Evolutionary conservation across 345 rosid species (phyloP).

Genomic region (Sapria himalayana): DNA sequence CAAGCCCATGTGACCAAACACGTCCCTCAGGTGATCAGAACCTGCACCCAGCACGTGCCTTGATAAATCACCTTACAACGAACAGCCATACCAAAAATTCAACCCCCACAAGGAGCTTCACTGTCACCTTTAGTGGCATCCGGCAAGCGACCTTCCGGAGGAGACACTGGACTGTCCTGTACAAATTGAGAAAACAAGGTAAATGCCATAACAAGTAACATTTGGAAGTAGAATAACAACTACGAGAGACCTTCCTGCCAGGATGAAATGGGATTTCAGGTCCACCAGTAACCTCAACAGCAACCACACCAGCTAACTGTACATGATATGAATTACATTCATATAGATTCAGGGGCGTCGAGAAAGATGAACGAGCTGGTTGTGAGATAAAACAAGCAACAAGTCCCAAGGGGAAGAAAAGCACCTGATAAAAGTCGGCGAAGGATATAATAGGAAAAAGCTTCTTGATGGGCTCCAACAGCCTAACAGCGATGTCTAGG

Average conservation of each 20-base stretch:
- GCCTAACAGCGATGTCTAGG: slow-evolving; percentile 60
- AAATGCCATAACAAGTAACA: neutral
- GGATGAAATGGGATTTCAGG: slow-evolving; percentile 95
- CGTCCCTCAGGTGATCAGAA: slow-evolving; percentile 59
- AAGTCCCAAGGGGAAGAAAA: neutral
- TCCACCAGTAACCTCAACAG: slow-evolving; percentile 87
- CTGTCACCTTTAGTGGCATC: slow-evolving; percentile 60
- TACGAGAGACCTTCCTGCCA: slow-evolving; percentile 54
- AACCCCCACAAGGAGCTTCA: neutral
- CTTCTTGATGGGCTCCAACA: slow-evolving; percentile 68
- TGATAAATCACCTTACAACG: neutral
- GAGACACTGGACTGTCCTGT: slow-evolving; percentile 89
- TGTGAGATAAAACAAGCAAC: too few relatives aligned
- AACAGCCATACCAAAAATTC: neutral
- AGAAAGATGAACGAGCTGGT: too few relatives aligned
- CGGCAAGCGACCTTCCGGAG: slow-evolving; percentile 95
- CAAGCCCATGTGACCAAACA: slow-evolving; percentile 70
- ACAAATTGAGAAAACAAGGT: neutral
- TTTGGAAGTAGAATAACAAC: too few relatives aligned
- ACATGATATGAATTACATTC: neutral
- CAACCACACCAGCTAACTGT: slow-evolving; percentile 89
- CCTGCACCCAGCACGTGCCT: slow-evolving; percentile 16
- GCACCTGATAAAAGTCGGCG: slow-evolving; percentile 78
- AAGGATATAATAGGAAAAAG: slow-evolving; percentile 49
- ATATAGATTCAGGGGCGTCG: too few relatives aligned